A percentile compares a stretch with the other conserved stretches of the same genome.
phyloP scores from a whole-genome alignment of 2,329 filamentous ascomycete species.

The Aspergillus sp. region DNA sequence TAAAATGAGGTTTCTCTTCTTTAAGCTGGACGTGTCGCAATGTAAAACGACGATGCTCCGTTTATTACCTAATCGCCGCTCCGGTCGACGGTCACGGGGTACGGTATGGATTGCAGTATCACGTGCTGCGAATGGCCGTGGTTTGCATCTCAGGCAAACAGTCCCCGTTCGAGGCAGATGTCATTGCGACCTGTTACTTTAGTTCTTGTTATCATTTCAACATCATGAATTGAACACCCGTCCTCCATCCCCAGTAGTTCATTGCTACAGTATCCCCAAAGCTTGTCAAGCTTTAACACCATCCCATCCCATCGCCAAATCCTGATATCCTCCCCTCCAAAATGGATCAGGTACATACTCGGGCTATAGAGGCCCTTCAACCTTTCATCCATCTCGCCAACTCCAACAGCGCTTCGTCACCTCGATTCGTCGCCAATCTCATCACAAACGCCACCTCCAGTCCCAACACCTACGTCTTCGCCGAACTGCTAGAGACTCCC shows the following conservation, averaged over 20 bases:
- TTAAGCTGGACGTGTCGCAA: background rate
- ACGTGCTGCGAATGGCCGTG: background rate
- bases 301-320: background rate
- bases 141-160: conserved; percentile 11
- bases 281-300: too few relatives aligned
- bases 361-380: conserved; percentile 62
- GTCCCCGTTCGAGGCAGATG: background rate
- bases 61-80: background rate
- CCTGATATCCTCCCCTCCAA: background rate
- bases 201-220: background rate
- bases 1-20: background rate
- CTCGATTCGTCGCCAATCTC: conserved; percentile 80
- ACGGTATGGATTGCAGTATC: background rate
- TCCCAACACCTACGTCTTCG: conserved; percentile 87
- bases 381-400: conserved; percentile 90
- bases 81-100: background rate
- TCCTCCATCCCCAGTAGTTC: too few relatives aligned
- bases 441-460: conserved; percentile 86
- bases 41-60: background rate
- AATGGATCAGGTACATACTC: conserved; percentile 51
- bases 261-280: too few relatives aligned
- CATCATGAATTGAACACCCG: too few relatives aligned
- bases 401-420: conserved; percentile 68
- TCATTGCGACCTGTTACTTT: background rate
- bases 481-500: conserved; percentile 81